Conservation (phyloP, 2,329 filamentous ascomycete genomes). For the Colletotrichum lentis region DNA sequence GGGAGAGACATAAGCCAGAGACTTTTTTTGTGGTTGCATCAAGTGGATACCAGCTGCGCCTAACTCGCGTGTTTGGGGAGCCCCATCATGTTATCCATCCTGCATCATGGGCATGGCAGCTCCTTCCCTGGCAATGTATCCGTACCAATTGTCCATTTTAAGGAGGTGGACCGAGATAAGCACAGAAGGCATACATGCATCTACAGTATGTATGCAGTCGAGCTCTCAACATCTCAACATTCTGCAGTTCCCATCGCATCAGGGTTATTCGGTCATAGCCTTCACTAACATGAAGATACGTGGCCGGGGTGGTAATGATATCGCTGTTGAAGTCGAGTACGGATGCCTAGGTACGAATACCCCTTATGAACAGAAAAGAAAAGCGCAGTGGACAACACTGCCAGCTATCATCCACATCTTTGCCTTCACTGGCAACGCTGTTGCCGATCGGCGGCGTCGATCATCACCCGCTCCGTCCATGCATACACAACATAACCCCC, state of each 20-base stretch:
- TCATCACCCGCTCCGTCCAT: constrained; percentile 5
- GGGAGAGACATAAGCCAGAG: neutral
- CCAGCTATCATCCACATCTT: neutral
- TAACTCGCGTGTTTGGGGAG: neutral
- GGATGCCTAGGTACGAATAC: too few species aligned
- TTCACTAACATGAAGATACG: too few species aligned
- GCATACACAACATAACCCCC: neutral
- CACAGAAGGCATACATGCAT: neutral
- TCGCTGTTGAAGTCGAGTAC: too few species aligned
- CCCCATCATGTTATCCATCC: constrained; percentile 7
- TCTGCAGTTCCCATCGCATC: too few species aligned
- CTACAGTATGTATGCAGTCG: too few species aligned
- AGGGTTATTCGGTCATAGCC: too few species aligned
- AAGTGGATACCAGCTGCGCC: neutral
- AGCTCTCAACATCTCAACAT: too few species aligned
- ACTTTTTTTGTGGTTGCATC: neutral
- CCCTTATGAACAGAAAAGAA: too few species aligned
- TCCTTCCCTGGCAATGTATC: neutral
- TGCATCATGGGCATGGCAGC: neutral
- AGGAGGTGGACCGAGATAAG: neutral
- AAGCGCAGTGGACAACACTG: too few species aligned
- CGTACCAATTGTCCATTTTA: neutral
- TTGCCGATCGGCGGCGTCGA: constrained; percentile 18
- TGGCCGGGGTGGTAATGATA: too few species aligned
- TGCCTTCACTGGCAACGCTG: constrained; percentile 11